A percentile compares a stretch with the other conserved stretches of the same genome.
These are phyloP conservation scores for Termitomyces eurrhizus DNA, from an alignment of 768 basidiomycete species.

Conservation along the genomic window DNA sequence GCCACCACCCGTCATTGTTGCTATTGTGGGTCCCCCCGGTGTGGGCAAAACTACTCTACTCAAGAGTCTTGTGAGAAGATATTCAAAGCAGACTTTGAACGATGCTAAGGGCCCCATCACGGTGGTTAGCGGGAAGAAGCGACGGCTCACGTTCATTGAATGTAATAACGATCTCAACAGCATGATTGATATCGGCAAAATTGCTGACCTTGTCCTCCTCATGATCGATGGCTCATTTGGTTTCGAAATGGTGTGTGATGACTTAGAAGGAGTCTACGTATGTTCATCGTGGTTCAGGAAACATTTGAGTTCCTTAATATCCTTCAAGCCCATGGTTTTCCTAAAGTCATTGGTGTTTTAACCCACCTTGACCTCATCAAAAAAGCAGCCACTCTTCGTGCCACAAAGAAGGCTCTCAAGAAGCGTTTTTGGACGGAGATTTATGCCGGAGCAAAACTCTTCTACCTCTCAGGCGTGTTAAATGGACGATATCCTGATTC, in stretches of 20 bases:
- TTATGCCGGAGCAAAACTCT: conserved; percentile 97
- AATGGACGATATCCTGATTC: conserved; percentile 97
- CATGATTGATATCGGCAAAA: conserved; percentile 97
- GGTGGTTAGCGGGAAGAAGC: conserved; percentile 89
- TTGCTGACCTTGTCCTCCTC: conserved; percentile 92
- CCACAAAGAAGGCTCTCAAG: conserved; percentile 92
- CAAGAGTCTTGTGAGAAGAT: conserved; percentile 85
- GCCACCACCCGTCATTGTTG: conserved; percentile 92
- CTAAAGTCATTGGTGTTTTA: conserved; percentile 95
- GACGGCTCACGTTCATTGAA: conserved; percentile 93
- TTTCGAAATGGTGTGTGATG: conserved; percentile 86
- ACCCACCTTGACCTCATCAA: conserved; percentile 97
- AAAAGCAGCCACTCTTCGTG: conserved; percentile 78
- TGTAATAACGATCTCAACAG: conserved; percentile 97
- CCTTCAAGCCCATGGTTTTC: conserved; percentile 95
- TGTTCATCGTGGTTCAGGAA: conserved; percentile 53
- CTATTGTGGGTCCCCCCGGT: conserved; percentile 93
- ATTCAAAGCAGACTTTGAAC: conserved; percentile 89
- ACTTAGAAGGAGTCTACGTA: neutral
- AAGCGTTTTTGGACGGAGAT: conserved; percentile 99
- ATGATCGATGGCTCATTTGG: conserved; percentile 99
- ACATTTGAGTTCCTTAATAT: conserved; percentile 98
- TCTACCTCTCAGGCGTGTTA: conserved; percentile 94
- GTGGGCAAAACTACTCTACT: conserved; percentile 96
- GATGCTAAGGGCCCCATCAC: conserved; percentile 94